These are phyloP conservation scores for Adansonia rubrostipa DNA, from an alignment of 441 rosid species.

Conservation along the genomic window DNA sequence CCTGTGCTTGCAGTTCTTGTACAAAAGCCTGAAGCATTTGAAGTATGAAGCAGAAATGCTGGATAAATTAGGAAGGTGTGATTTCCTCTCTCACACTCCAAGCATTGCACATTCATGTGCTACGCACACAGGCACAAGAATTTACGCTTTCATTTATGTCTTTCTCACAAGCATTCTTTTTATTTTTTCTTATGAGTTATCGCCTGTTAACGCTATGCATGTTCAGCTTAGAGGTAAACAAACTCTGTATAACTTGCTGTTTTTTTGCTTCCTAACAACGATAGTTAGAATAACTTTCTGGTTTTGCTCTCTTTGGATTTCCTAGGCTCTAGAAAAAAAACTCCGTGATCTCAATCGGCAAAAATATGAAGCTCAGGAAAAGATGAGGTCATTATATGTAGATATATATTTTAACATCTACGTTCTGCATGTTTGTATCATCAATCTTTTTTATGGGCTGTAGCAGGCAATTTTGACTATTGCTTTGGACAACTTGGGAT, in stretches of 20 bases:
- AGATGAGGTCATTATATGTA: conserved; percentile 30
- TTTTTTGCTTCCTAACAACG: neutral
- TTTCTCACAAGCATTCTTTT: neutral
- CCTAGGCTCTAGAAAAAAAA: conserved; percentile 35
- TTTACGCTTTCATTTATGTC: neutral
- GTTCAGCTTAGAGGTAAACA: conserved; percentile 24
- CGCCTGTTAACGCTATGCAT: conserved; percentile 1
- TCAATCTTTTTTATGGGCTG: neutral
- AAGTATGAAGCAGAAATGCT: conserved; percentile 21
- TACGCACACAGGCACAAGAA: neutral
- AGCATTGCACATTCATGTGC: neutral
- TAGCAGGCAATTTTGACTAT: neutral
- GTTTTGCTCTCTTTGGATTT: conserved; percentile 10
- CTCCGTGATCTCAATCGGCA: conserved; percentile 21
- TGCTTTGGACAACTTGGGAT: neutral
- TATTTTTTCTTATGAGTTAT: neutral
- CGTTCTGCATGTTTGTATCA: neutral
- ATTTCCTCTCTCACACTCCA: neutral
- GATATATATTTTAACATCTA: neutral
- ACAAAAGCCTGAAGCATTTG: conserved; percentile 17
- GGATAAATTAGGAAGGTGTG: neutral
- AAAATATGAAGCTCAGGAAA: conserved; percentile 25
- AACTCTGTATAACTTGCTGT: conserved; percentile 7
- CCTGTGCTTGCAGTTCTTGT: conserved; percentile 4
- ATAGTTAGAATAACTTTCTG: neutral